A percentile compares a stretch with the other conserved stretches of the same genome.
Conservation (phyloP, 2,329 filamentous ascomycete genomes). For the Emydomyces testavorans region DNA sequence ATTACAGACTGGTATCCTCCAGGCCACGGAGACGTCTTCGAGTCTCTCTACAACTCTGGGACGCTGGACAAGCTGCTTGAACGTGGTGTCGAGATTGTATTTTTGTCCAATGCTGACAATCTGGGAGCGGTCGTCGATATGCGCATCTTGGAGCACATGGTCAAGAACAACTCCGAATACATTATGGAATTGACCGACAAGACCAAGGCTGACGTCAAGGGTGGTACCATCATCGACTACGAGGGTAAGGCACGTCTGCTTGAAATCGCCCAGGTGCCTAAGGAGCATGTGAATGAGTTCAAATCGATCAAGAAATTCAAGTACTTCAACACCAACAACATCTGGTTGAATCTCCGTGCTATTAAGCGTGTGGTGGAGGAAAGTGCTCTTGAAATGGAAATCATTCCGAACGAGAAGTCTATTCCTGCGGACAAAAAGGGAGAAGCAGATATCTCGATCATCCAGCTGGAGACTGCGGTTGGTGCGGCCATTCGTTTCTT, state of each 20-base stretch:
- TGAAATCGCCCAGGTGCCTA: conserved; percentile 97
- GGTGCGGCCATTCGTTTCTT: conserved; percentile 98
- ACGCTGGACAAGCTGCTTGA: conserved; percentile 93
- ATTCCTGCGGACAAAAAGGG: conserved; percentile 99
- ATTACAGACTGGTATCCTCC: conserved; percentile 98
- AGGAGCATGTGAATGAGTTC: conserved; percentile 99
- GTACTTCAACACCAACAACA: conserved; percentile 99
- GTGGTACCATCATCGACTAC: conserved; percentile 99
- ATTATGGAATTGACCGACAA: conserved; percentile 99
- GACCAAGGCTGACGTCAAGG: conserved; percentile 99
- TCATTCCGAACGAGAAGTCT: conserved; percentile 98
- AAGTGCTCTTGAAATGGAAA: conserved; percentile 97
- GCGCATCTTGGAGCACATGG: conserved; percentile 98
- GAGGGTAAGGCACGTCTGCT: conserved; percentile 92
- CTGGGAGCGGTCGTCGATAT: conserved; percentile 94
- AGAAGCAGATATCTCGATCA: conserved; percentile 91
- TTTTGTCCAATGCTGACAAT: conserved; percentile 99
- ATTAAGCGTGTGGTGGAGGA: conserved; percentile 98
- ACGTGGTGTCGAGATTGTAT: conserved; percentile 92
- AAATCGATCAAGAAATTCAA: conserved; percentile 99
- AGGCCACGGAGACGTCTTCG: conserved; percentile 98
- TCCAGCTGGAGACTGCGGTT: conserved; percentile 97
- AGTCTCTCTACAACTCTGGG: conserved; percentile 98
- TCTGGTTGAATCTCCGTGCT: conserved; percentile 96
- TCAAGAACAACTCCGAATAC: conserved; percentile 92